Base-by-base conservation (phyloP, 2,329 filamentous ascomycete genomes). In the Coleophoma eucalyptorum region DNA sequence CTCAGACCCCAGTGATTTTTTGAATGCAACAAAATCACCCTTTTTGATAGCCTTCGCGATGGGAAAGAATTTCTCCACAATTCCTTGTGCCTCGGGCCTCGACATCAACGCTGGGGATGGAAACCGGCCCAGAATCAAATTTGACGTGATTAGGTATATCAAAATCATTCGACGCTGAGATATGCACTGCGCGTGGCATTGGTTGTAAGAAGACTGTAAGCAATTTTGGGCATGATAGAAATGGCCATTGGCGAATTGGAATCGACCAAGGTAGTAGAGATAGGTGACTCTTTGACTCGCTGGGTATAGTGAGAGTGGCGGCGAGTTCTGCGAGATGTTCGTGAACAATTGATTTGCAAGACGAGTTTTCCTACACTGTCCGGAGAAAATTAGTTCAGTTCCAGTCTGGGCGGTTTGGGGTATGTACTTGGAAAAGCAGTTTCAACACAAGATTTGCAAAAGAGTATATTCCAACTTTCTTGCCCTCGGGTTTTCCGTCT, bases 241-340 rank as follows among this genome's bases (percentile, higher is more conserved):
- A 65, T 96, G 86, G 58, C 84, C 87, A 67, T 90, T 92, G 56
- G 89, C 84, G 66, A 96, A 90, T 63, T 92, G 84, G 70, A 93
- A 97, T 52, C 91, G 86, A 16, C 93, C 93, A 5, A 97, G 84
- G 65, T 96, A 96, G 72, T 96, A 97, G 13, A 97, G 84, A 61
- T 92, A 97, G 3, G 91, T 96, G 46, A 96, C 90, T 45, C 91
- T 83, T 65, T 97, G 89, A 5, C 87, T 81, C 19, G 89, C 90
- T 2, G 92, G 90, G 63, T 95, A 97, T 47, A 89, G 80, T 1
- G 81, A 78, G 12, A 97, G 72, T 0, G 90, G 89, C 1, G 91
- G 91, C 0, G 89, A 92, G 57, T 89, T 87, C 50, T 88, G 85
- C 46, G 84, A 86, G 56, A 97, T 93, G 64, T 94, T 95, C 58